Evolutionary conservation across 1,139 yeast species (phyloP).

Genomic region (Nadsonia commutata): DNA sequence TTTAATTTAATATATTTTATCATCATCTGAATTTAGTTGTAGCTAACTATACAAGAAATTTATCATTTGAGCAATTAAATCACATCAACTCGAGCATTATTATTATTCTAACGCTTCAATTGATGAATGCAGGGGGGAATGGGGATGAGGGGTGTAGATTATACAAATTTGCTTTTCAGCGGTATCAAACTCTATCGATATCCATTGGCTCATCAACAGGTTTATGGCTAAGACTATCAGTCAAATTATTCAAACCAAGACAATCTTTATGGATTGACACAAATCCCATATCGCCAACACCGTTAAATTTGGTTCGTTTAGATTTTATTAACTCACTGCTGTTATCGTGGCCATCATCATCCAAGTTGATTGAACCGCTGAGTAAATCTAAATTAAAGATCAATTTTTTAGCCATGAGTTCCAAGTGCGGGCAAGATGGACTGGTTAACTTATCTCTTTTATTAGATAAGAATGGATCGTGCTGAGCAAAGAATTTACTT

Average conservation of each 20-base stretch:
- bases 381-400: neutral
- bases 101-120: too few relatives aligned
- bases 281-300: neutral
- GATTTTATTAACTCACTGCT: neutral
- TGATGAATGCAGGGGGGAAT: too few relatives aligned
- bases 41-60: too few relatives aligned
- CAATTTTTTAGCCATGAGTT: neutral
- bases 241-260: too few relatives aligned
- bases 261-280: neutral
- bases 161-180: too few relatives aligned
- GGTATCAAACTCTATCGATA: too few relatives aligned
- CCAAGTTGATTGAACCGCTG: neutral
- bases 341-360: neutral
- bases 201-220: too few relatives aligned
- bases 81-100: too few relatives aligned
- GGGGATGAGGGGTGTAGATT: too few relatives aligned
- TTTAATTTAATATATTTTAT: neutral
- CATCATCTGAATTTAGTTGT: neutral
- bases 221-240: too few relatives aligned
- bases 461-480: neutral
- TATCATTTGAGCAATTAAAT: too few relatives aligned
- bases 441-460: too few relatives aligned
- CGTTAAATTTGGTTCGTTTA: neutral
- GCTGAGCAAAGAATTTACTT: neutral
- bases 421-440: neutral